Conservation (phyloP, 345 rosid species). For the Cardamine chenopodiifolia region DNA sequence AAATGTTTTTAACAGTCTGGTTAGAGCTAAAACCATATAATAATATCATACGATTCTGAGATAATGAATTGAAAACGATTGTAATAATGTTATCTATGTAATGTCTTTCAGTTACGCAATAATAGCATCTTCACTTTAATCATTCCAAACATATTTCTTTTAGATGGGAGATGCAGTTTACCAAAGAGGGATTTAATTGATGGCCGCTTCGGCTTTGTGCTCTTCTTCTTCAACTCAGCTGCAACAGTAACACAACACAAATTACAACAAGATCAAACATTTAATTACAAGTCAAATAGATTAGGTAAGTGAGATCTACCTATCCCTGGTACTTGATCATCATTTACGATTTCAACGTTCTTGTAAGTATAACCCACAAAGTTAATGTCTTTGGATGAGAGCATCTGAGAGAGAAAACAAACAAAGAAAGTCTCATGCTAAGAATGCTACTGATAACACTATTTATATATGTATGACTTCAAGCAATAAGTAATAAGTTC, state of each 20-base stretch:
- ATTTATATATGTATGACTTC: background rate
- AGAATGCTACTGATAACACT: constrained; percentile 1
- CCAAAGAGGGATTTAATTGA: constrained; percentile 97
- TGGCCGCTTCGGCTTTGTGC: constrained; percentile 80
- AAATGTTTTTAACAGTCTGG: constrained; percentile 20
- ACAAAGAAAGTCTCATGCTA: constrained; percentile 18
- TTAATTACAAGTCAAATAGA: background rate
- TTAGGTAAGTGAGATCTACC: constrained; percentile 52
- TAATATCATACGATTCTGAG: background rate
- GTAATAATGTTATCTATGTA: background rate
- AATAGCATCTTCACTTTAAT: background rate
- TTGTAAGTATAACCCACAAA: constrained; percentile 98
- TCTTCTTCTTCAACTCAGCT: constrained; percentile 93
- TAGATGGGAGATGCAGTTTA: constrained; percentile 40
- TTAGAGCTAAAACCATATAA: constrained; percentile 5
- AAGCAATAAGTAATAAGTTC: background rate
- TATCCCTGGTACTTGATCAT: constrained; percentile 84
- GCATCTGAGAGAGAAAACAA: constrained; percentile 62
- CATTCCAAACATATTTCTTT: background rate
- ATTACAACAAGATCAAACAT: background rate
- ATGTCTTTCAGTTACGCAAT: background rate
- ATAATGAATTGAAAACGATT: background rate
- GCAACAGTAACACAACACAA: constrained; percentile 5
- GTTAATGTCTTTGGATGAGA: constrained; percentile 90
- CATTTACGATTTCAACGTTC: constrained; percentile 92